phyloP scores from a whole-genome alignment of 1,284 basidiomycete genomes.

The Moesziomyces sp. region DNA sequence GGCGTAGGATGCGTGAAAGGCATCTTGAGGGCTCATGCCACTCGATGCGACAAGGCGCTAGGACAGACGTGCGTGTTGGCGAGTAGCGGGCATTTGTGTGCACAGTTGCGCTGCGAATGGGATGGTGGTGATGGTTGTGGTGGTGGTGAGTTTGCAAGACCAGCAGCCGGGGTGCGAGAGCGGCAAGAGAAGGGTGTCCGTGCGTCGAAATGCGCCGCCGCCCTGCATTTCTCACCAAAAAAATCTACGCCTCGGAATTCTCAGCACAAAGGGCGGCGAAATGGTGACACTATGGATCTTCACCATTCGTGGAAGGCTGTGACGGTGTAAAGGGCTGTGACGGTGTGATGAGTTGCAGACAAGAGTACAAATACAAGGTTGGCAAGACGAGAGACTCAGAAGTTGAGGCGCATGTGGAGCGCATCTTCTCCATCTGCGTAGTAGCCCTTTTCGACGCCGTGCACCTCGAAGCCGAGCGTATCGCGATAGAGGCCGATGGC shows the following conservation, averaged over 20 bases:
- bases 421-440: slow-evolving; percentile 67
- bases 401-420: slow-evolving; percentile 61
- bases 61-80: background rate
- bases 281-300: too few relatives aligned
- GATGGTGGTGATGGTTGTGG: too few relatives aligned
- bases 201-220: too few relatives aligned
- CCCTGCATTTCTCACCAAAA: too few relatives aligned
- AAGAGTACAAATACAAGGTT: slow-evolving; percentile 20
- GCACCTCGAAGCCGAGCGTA: slow-evolving; percentile 64
- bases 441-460: slow-evolving; percentile 64
- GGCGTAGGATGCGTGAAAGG: too few relatives aligned
- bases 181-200: too few relatives aligned
- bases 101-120: background rate
- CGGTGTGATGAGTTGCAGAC: slow-evolving; percentile 1
- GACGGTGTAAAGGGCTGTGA: slow-evolving; percentile 1
- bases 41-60: background rate
- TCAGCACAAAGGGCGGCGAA: too few relatives aligned
- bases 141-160: too few relatives aligned
- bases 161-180: too few relatives aligned
- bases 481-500: slow-evolving; percentile 66
- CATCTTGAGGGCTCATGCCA: too few relatives aligned
- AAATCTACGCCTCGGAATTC: too few relatives aligned
- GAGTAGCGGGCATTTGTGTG: background rate
- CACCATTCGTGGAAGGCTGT: background rate
- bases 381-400: slow-evolving; percentile 10